phyloP scores from a whole-genome alignment of 441 rosid species.

The Pelargonium australe region DNA sequence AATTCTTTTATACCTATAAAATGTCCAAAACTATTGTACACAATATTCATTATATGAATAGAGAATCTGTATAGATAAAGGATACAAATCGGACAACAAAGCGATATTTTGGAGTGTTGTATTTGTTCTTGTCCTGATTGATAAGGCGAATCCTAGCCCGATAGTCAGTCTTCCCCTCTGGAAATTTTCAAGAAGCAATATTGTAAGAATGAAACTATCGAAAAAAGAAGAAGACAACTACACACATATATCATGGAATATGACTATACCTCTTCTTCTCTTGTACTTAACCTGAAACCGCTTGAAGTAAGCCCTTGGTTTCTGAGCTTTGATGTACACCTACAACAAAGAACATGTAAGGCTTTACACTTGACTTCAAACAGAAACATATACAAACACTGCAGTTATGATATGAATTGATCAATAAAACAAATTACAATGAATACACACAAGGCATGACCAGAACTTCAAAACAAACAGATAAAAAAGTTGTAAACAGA shows the following conservation, averaged over 20 bases:
- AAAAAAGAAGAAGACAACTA: neutral
- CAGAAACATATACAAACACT: too few species aligned
- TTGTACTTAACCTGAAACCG: constrained; percentile 79
- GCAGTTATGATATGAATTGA: too few species aligned
- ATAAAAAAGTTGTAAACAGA: neutral
- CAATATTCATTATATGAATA: neutral
- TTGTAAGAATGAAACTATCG: neutral
- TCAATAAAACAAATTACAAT: too few species aligned
- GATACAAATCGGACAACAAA: constrained; percentile 77
- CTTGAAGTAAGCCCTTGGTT: constrained; percentile 67
- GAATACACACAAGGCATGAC: neutral
- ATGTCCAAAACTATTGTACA: neutral
- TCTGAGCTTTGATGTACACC: constrained; percentile 65
- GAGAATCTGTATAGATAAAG: neutral
- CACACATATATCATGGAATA: neutral
- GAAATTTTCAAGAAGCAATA: neutral
- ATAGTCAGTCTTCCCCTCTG: constrained; percentile 80
- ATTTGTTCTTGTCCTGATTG: constrained; percentile 79
- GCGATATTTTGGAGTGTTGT: constrained; percentile 77
- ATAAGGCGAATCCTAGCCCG: constrained; percentile 73
- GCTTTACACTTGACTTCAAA: neutral
- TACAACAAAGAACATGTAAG: constrained; percentile 14
- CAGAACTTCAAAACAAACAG: neutral
- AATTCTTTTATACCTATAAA: neutral
- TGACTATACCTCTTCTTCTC: constrained; percentile 69